Evolutionary conservation across 257 asterid genomes (phyloP), one percentile per base, ranked within the genome.

Genomic region (Solanum appendiculatum): DNA sequence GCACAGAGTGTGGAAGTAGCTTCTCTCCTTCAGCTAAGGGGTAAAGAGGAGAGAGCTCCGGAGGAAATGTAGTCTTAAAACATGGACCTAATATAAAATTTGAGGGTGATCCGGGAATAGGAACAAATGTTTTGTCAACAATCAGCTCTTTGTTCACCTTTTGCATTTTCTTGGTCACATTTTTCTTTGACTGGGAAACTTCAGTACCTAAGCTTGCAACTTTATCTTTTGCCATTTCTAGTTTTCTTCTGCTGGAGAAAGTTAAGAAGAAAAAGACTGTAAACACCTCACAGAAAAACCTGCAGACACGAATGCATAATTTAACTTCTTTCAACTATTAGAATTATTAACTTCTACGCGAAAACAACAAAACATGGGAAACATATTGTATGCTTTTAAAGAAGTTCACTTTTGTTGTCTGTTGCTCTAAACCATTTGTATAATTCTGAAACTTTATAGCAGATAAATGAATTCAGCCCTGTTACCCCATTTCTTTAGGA

Each of bases 11-110:
- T 36, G 39, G 40, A 51, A 85, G 39, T n/a, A 85, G n/a, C n/a
- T n/a, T n/a, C n/a, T 85, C 87, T 46, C 48, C 87, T 85, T 85
- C 63, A 23, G 81, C 82, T 40, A 85, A 44, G 29, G 87, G 87
- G 46, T 68, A 68, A 68, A 18, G 74, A n/a, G 60, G 40, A 40
- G 66, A 64, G 27, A 85, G 82, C 16, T 85, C 81, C 39, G 5
- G 37, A 29, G 82, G 48, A 29, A 68, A n/a, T 5, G 12, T 29
- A 23, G 66, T 40, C 87, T 68, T 85, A 66, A 85, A 85, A 21
- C 87, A 85, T 0, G 87, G 66, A 29, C 82, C 87, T 85, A 70
- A 29, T 20, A 56, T 7, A 56, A n/a, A n/a, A n/a, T n/a, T n/a
- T n/a, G n/a, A n/a, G n/a, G n/a, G 82, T 3, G 82, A 85, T 42